phyloP scores from a whole-genome alignment of 139 green algal species.

The Volvox africanus region DNA sequence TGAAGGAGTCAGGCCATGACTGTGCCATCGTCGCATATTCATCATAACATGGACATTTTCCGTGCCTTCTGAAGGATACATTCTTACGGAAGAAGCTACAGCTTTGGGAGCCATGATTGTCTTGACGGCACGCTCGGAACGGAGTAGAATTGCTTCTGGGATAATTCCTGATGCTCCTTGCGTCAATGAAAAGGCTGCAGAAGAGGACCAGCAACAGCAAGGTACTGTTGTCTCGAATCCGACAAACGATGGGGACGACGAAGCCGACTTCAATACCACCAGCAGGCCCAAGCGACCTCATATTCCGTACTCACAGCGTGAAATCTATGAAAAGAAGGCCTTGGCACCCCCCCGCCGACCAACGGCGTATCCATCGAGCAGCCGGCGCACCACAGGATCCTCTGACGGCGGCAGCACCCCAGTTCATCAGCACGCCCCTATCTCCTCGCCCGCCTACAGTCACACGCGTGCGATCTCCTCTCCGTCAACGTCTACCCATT shows the following conservation, averaged over 20 bases:
- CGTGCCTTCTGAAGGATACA: neutral
- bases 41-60: neutral
- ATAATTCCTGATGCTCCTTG: too few species aligned
- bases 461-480: neutral
- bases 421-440: neutral
- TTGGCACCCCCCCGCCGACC: neutral
- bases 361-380: neutral
- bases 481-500: too few species aligned
- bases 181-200: neutral
- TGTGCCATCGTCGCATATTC: neutral
- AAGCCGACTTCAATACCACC: neutral
- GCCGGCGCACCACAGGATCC: neutral
- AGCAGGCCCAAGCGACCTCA: neutral
- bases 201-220: neutral
- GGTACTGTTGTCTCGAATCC: neutral
- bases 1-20: too few species aligned
- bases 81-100: neutral
- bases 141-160: neutral
- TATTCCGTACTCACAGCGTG: neutral
- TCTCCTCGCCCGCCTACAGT: neutral
- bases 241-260: neutral
- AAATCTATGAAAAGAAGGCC: conserved; percentile 22
- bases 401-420: neutral
- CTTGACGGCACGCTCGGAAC: neutral
- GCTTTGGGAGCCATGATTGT: neutral